Percentiles rank a stretch among this genome's conserved stretches.
Conservation (phyloP, 495 filamentous ascomycete species). For the Talaromyces trachyspermus region DNA sequence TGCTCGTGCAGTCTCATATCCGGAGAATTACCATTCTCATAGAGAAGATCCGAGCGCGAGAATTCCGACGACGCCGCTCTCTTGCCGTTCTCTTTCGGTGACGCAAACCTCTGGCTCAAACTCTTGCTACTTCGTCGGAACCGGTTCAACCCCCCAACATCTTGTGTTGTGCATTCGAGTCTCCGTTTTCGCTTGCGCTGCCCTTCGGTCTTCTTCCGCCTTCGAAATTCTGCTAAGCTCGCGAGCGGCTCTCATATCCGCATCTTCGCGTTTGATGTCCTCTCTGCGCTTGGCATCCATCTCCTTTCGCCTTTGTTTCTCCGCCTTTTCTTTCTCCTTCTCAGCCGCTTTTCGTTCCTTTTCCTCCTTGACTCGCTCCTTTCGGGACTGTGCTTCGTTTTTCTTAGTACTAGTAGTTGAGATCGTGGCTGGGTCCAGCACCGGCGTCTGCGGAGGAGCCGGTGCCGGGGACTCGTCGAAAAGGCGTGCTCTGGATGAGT, state of each 20-base stretch:
- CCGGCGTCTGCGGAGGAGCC: constrained; percentile 34
- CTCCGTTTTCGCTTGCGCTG: constrained; percentile 21
- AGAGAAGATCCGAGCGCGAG: constrained; percentile 21
- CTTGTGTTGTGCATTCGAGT: constrained; percentile 33
- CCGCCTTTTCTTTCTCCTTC: constrained; percentile 58
- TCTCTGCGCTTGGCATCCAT: constrained; percentile 44
- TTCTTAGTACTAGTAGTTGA: constrained; percentile 38
- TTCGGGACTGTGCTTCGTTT: constrained; percentile 38
- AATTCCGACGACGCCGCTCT: constrained; percentile 27
- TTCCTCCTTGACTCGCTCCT: constrained; percentile 47
- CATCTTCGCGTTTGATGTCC: constrained; percentile 46
- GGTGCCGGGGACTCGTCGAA: constrained; percentile 15
- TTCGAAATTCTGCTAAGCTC: constrained; percentile 47
- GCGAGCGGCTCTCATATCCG: constrained; percentile 50
- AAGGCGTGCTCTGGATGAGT: constrained; percentile 25
- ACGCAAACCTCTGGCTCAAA: constrained; percentile 41
- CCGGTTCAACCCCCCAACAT: constrained; percentile 37
- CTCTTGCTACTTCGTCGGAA: constrained; percentile 55
- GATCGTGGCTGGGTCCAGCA: constrained; percentile 17
- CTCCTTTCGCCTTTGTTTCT: constrained; percentile 59
- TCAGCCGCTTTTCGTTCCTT: constrained; percentile 60
- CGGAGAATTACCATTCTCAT: constrained; percentile 15
- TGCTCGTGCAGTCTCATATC: constrained; percentile 17
- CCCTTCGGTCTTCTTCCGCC: constrained; percentile 41
- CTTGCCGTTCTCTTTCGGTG: constrained; percentile 27